A percentile compares a stretch with the other conserved stretches of the same genome.
Conservation (phyloP, 768 basidiomycete genomes). For the Cytidiella melzeri region DNA sequence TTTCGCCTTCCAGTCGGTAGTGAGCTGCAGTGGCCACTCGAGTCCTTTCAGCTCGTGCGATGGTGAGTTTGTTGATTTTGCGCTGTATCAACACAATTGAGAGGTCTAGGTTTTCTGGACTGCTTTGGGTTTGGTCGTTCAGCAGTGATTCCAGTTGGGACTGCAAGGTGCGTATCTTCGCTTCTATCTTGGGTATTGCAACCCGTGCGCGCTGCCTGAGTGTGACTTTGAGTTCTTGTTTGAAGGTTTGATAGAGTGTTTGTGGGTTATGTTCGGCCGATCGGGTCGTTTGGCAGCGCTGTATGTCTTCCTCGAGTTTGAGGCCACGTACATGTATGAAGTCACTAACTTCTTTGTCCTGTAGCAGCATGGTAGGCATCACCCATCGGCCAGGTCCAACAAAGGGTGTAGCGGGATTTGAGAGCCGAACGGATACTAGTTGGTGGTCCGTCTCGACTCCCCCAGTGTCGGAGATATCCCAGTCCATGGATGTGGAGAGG, state of each 20-base stretch:
- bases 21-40: not conserved
- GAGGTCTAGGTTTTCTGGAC: not conserved
- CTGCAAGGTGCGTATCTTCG: not conserved
- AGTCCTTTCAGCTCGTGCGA: not conserved
- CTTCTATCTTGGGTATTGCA: not conserved
- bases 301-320: not conserved
- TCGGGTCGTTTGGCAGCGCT: not conserved
- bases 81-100: not conserved
- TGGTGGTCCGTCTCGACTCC: not conserved
- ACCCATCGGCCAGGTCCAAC: not conserved
- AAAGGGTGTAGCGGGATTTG: not conserved
- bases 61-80: not conserved
- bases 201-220: not conserved
- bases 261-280: conserved; percentile 9
- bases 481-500: not conserved
- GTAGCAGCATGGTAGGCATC: not conserved
- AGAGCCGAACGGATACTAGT: not conserved
- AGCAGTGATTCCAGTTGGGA: not conserved
- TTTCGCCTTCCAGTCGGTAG: conserved; percentile 3
- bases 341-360: not conserved
- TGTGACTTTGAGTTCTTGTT: not conserved
- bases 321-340: not conserved
- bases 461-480: not conserved
- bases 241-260: conserved; percentile 7
- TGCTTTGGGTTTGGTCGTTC: not conserved